Evolutionary conservation across 768 basidiomycete species (phyloP), one percentile per base, ranked within the genome.

Genomic region (Fistulinella prunicolor): DNA sequence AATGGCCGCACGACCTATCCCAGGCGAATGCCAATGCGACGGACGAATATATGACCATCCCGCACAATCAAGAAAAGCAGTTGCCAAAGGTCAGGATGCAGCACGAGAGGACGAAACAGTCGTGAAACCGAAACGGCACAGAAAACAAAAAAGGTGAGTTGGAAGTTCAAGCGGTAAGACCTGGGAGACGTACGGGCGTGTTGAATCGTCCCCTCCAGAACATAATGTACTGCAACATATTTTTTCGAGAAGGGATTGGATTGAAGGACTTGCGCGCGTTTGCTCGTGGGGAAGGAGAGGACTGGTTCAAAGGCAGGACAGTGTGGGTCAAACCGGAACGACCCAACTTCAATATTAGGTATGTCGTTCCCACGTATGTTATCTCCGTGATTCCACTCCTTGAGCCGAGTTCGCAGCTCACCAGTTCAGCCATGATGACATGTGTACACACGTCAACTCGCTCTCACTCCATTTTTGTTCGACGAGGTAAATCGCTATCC

Each of bases 1-100:
- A 90, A 63, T 29, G 89, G 86, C 73, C 75, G 81, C 50, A 76
- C 53, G 58, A 92, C 69, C 89, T 92, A 59, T 46, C 37, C 13
- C 4, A 8, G 26, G n/a, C 12, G 4, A 9, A 41, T 6, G n/a
- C n/a, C n/a, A n/a, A n/a, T 23, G 16, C 14, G 12, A 37, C 8
- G 3, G 34, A 19, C 16, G 16, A 19, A n/a, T 35, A 23, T 2
- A 12, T 20, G 21, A 23, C 6, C 32, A 28, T 28, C n/a, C n/a
- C n/a, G n/a, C n/a, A n/a, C n/a, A n/a, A n/a, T n/a, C n/a, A n/a
- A n/a, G n/a, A n/a, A n/a, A n/a, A n/a, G n/a, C n/a, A n/a, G n/a
- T n/a, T n/a, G n/a, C n/a, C n/a, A n/a, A n/a, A n/a, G n/a, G n/a
- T n/a, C n/a, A n/a, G n/a, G n/a, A n/a, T n/a, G n/a, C n/a, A n/a